Evolutionary conservation across 768 basidiomycete species (phyloP).

Genomic region (Panus rudis): DNA sequence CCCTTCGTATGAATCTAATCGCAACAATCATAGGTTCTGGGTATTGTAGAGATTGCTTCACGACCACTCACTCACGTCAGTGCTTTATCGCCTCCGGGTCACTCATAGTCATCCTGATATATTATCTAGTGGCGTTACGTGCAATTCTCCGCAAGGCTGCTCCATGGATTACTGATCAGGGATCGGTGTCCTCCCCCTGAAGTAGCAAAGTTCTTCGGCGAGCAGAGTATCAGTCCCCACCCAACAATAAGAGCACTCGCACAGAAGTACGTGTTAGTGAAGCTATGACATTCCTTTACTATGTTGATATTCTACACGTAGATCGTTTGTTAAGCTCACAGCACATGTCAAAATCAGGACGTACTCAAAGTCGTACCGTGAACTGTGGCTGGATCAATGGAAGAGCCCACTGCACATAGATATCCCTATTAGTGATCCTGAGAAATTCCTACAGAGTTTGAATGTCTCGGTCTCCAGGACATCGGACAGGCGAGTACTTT

Average conservation of each 20-base stretch:
- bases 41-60: slow-evolving; percentile 53
- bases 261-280: slow-evolving; percentile 53
- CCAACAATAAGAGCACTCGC: slow-evolving; percentile 56
- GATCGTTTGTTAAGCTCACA: slow-evolving; percentile 61
- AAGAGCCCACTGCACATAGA: slow-evolving; percentile 48
- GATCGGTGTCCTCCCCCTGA: slow-evolving; percentile 48
- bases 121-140: slow-evolving; percentile 72
- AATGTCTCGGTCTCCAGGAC: slow-evolving; percentile 10
- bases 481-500: no score
- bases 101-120: not conserved
- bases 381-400: slow-evolving; percentile 74
- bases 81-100: slow-evolving; percentile 10
- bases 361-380: slow-evolving; percentile 53
- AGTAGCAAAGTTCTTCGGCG: slow-evolving; percentile 56
- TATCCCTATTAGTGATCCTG: slow-evolving; percentile 40
- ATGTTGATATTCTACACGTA: slow-evolving; percentile 19
- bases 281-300: no score
- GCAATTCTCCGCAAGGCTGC: slow-evolving; percentile 60
- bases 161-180: slow-evolving; percentile 55
- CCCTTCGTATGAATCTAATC: slow-evolving; percentile 1
- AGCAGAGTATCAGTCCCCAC: slow-evolving; percentile 64
- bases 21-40: slow-evolving; percentile 38
- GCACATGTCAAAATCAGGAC: slow-evolving; percentile 72
- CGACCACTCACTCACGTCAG: slow-evolving; percentile 67
- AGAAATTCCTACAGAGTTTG: slow-evolving; percentile 42